A percentile compares a stretch with the other conserved stretches of the same genome.
phyloP scores from a whole-genome alignment of 192 early-diverging fungal species.

The Rhizophagus clarus region DNA sequence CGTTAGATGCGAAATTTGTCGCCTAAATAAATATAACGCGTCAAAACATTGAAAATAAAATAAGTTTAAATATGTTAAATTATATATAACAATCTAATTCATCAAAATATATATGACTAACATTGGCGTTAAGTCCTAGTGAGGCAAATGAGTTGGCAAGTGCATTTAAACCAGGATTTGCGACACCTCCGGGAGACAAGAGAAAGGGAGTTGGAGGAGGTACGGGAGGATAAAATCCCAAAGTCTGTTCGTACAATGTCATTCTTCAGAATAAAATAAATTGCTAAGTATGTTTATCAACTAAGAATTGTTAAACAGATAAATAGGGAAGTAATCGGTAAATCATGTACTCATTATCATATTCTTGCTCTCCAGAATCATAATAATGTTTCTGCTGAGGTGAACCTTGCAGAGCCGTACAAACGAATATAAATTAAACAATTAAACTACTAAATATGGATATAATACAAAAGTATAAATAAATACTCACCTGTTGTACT shows the following conservation, averaged over 20 bases:
- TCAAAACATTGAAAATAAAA: neutral
- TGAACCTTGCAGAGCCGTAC: constrained; percentile 3
- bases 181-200: neutral
- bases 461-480: neutral
- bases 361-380: constrained; percentile 24
- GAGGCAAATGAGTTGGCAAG: constrained; percentile 32
- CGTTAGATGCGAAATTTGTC: neutral
- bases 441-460: neutral
- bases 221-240: constrained; percentile 19
- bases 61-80: neutral
- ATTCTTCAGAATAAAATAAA: constrained; percentile 5
- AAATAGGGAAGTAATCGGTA: neutral
- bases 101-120: neutral
- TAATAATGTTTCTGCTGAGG: constrained; percentile 8
- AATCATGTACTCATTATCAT: constrained; percentile 13
- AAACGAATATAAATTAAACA: neutral
- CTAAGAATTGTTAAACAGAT: neutral
- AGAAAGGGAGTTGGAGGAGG: neutral
- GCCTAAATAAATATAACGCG: constrained; percentile 2
- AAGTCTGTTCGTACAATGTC: neutral
- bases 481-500: constrained; percentile 1
- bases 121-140: constrained; percentile 22
- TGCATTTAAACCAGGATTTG: constrained; percentile 15
- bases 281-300: neutral
- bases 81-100: neutral